phyloP scores from a whole-genome alignment of 2,329 filamentous ascomycete species.

The Gliomastix tumulicola region DNA sequence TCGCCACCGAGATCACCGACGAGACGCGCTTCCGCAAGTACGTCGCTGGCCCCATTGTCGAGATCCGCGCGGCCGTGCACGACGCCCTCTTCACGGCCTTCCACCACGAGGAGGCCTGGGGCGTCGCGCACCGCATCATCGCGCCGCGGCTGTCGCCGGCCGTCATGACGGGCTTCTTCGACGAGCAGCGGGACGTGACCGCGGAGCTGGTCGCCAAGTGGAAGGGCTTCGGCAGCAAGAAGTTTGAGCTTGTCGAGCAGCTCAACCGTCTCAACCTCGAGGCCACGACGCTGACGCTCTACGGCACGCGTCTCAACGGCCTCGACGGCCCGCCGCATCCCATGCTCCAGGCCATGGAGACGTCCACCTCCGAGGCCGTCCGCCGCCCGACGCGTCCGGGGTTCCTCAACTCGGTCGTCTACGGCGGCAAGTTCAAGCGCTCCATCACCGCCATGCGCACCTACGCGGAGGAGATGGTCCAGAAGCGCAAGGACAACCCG shows the following conservation, averaged over 20 bases:
- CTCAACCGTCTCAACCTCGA: slow-evolving; percentile 48
- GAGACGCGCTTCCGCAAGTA: slow-evolving; percentile 47
- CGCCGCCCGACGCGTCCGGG: slow-evolving; percentile 44
- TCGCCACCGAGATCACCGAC: slow-evolving; percentile 43
- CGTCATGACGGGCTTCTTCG: slow-evolving; percentile 26
- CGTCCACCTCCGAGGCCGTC: slow-evolving; percentile 47
- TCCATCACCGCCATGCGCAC: slow-evolving; percentile 46
- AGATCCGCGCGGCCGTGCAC: slow-evolving; percentile 43
- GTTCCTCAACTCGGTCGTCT: slow-evolving; percentile 44
- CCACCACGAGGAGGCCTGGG: slow-evolving; percentile 40
- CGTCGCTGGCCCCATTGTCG: slow-evolving; percentile 43
- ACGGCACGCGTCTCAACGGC: slow-evolving; percentile 39
- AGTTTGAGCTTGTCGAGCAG: slow-evolving; percentile 37
- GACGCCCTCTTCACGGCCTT: slow-evolving; percentile 46
- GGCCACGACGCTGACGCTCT: slow-evolving; percentile 40
- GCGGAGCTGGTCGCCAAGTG: slow-evolving; percentile 43
- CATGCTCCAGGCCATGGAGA: slow-evolving; percentile 46
- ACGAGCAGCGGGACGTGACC: slow-evolving; percentile 40
- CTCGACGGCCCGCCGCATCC: slow-evolving; percentile 38
- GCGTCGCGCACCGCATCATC: slow-evolving; percentile 44
- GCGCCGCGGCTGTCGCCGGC: slow-evolving; percentile 31
- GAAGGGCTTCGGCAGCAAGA: slow-evolving; percentile 29
- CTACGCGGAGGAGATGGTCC: slow-evolving; percentile 49
- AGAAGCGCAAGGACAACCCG: slow-evolving; percentile 45
- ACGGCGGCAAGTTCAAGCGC: slow-evolving; percentile 44